Percentiles rank a stretch among this genome's conserved stretches.
phyloP scores from a whole-genome alignment of 148 eudicot species.

The Limonium bicolor region DNA sequence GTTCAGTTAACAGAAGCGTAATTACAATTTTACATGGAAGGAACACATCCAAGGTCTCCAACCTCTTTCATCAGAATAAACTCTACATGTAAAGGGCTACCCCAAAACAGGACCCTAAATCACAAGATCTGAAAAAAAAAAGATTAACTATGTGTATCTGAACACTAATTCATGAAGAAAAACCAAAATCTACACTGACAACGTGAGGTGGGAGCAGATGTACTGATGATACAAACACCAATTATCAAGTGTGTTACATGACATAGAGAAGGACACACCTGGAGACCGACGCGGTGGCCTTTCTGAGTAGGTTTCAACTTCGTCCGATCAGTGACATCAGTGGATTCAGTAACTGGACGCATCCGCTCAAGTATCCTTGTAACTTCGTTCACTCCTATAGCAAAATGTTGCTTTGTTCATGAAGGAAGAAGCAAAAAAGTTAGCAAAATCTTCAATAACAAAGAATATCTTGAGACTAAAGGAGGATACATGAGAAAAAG shows the following conservation, averaged over 20 bases:
- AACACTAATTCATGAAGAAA: background rate
- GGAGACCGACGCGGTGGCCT: conserved; percentile 15
- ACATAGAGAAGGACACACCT: conserved; percentile 13
- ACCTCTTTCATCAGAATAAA: background rate
- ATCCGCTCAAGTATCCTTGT: conserved; percentile 71
- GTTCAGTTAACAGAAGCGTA: too few species aligned
- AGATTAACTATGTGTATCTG: background rate
- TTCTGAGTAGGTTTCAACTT: background rate
- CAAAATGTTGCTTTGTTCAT: conserved; percentile 46
- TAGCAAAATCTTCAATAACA: background rate
- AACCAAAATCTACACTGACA: background rate
- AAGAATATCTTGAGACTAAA: background rate
- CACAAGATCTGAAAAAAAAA: background rate
- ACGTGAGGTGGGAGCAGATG: too few species aligned
- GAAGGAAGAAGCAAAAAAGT: background rate
- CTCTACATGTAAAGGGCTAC: background rate
- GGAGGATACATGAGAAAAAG: background rate
- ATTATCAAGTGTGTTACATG: too few species aligned
- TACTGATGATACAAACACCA: too few species aligned
- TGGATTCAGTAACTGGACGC: conserved; percentile 13
- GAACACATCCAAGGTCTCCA: too few species aligned
- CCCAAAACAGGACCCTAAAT: background rate
- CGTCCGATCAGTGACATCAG: background rate
- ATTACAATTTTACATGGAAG: too few species aligned
- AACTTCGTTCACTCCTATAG: conserved; percentile 79